Conservation (phyloP, 1,284 basidiomycete species). For the Leccinum subrobustum region DNA sequence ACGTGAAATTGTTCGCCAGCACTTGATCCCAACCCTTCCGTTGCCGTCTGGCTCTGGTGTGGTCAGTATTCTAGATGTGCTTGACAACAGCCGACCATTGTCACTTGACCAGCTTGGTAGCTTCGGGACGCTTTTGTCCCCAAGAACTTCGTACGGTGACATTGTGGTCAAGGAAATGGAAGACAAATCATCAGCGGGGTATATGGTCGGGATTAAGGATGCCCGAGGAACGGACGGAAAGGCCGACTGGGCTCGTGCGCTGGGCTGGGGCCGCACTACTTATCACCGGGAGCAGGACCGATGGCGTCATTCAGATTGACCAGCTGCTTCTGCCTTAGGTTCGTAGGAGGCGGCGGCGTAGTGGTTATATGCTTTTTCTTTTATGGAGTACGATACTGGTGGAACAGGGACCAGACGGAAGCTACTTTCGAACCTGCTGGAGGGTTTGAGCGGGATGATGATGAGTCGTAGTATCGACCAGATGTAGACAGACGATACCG, state of each 20-base stretch:
- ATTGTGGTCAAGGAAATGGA: slow-evolving; percentile 71
- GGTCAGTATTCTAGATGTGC: slow-evolving; percentile 34
- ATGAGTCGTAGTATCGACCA: slow-evolving; percentile 38
- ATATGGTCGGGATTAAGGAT: slow-evolving; percentile 86
- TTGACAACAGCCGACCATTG: slow-evolving; percentile 71
- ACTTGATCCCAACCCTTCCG: slow-evolving; percentile 72
- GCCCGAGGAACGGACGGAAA: slow-evolving; percentile 75
- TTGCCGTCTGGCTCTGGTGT: slow-evolving; percentile 23
- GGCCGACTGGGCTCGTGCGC: slow-evolving; percentile 75
- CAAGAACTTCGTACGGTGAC: slow-evolving; percentile 69
- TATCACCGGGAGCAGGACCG: slow-evolving; percentile 54
- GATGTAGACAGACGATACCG: slow-evolving; percentile 3
- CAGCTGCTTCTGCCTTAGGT: slow-evolving; percentile 79
- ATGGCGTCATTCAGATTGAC: slow-evolving; percentile 90
- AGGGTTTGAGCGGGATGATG: slow-evolving; percentile 67
- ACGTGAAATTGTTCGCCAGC: slow-evolving; percentile 77
- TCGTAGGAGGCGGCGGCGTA: slow-evolving; percentile 57
- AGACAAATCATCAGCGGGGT: slow-evolving; percentile 42
- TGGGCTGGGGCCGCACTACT: slow-evolving; percentile 82
- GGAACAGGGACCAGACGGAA: slow-evolving; percentile 71
- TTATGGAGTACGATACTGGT: slow-evolving; percentile 61
- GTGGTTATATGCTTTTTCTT: slow-evolving; percentile 68
- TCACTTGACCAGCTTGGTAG: slow-evolving; percentile 66
- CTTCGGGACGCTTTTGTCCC: slow-evolving; percentile 72
- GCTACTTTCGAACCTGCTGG: slow-evolving; percentile 84